These are phyloP conservation scores for Inga laurina DNA, from an alignment of 306 rosid genomes.

Conservation along the genomic window DNA sequence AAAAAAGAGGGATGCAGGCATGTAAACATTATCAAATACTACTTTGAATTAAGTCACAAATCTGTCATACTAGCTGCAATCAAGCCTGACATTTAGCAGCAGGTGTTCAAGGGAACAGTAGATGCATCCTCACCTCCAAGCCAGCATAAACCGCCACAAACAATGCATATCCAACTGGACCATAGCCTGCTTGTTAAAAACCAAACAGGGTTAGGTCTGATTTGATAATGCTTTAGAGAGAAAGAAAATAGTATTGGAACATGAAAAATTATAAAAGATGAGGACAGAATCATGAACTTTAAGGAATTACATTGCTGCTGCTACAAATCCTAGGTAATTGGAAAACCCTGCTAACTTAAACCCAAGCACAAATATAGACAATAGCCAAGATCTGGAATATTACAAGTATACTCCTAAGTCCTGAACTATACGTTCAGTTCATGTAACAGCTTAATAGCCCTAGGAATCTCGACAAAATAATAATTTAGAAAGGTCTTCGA, in stretches of 20 bases:
- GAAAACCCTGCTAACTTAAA: background rate
- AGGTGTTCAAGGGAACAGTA: constrained; percentile 17
- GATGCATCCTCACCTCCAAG: constrained; percentile 65
- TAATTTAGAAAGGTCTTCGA: background rate
- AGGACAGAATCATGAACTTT: background rate
- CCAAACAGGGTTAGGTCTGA: background rate
- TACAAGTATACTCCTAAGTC: background rate
- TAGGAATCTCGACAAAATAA: background rate
- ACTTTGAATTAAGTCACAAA: background rate
- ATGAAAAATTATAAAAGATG: background rate
- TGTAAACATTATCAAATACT: background rate
- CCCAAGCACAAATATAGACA: background rate
- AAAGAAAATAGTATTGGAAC: background rate
- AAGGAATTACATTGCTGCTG: background rate
- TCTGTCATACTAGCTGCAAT: background rate
- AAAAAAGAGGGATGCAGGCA: background rate
- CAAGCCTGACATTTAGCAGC: background rate
- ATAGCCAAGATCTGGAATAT: background rate
- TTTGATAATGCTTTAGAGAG: background rate
- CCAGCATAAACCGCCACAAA: constrained; percentile 96
- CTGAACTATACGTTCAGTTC: background rate
- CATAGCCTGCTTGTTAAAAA: constrained; percentile 73
- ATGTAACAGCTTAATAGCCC: background rate
- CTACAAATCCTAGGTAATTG: background rate
- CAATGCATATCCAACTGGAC: constrained; percentile 92